A percentile compares a stretch with the other conserved stretches of the same genome.
These are phyloP conservation scores for Yamadazyma kitorensis DNA, from an alignment of 805 yeast species.

Conservation along the genomic window DNA sequence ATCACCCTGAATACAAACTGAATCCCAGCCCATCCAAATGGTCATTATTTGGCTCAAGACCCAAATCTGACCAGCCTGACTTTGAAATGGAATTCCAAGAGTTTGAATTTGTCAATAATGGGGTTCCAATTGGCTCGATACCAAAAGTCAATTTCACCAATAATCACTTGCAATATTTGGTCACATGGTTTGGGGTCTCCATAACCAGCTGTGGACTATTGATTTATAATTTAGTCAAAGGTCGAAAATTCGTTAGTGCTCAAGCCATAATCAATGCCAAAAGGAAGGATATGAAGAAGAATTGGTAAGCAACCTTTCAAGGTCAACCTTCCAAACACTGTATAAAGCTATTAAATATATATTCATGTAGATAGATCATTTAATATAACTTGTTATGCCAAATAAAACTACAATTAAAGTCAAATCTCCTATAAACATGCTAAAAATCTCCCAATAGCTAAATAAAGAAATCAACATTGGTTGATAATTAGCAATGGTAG, in stretches of 20 bases:
- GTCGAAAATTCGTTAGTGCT: constrained; percentile 30
- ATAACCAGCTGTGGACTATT: constrained; percentile 70
- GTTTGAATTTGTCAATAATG: constrained; percentile 64
- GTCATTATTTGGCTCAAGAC: constrained; percentile 32
- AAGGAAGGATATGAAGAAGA: constrained; percentile 32
- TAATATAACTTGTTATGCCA: constrained; percentile 29
- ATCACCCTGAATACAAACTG: constrained; percentile 56
- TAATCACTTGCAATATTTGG: constrained; percentile 86
- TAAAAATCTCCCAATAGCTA: constrained; percentile 36
- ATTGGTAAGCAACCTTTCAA: constrained; percentile 12
- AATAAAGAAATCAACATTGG: constrained; percentile 26
- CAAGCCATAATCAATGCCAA: constrained; percentile 41
- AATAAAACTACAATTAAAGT: constrained; percentile 35
- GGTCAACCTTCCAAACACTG: neutral
- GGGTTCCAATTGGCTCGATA: constrained; percentile 84
- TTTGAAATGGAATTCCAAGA: constrained; percentile 39
- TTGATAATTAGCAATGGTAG: constrained; percentile 27
- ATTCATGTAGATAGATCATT: constrained; percentile 6
- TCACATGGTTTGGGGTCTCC: constrained; percentile 93
- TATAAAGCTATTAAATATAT: neutral
- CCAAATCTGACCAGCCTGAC: constrained; percentile 16
- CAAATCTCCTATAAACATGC: constrained; percentile 36
- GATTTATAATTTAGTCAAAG: constrained; percentile 29
- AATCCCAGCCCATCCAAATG: constrained; percentile 30
- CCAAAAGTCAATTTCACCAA: constrained; percentile 83